Evolutionary conservation across 208 protist genomes (phyloP), one percentile per base, ranked within the genome.

Genomic region (Trypanosomatidae sp.): DNA sequence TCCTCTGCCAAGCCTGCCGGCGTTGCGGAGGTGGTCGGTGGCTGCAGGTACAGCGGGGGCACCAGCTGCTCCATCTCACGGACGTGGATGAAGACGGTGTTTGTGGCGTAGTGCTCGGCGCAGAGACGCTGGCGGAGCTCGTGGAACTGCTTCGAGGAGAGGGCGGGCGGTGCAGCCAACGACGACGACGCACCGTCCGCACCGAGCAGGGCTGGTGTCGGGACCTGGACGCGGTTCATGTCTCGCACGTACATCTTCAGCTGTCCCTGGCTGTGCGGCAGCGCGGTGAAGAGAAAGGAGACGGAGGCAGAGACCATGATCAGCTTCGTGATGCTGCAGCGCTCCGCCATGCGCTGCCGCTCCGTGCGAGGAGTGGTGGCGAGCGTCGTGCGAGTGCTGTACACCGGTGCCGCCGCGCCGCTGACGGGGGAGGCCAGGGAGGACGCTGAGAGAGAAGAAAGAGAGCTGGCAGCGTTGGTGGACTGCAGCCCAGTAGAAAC

Each of bases 1-100:
- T 13, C 19, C 13, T 58, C 43, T 9, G 72, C 68, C 13, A 50
- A 9, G 39, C 17, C 19, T 8, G 62, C 52, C 41, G 22, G 76
- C 1, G 65, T 46, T 25, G 50, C 56, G 17, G 47, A 28, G 9
- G 39, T 19, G 9, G 70, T 36, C 17, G 60, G 39, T 3, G 49
- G 10, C 43, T 87, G 82, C 8, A 96, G 75, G 66, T 93, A 77
- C 19, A 69, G 69, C 59, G 91, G 91, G 2, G 91, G 89, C 19
- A 91, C 81, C 1, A 94, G 79, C 69, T 92, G 86, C 33, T 94
- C 88, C 86, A 96, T 91, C 47, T 94, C 88, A 1, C 91, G 87
- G 3, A 96, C 88, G 62, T 94, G 88, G 33, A 96, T 93, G 62
- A 80, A 90, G 1, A 94, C 73, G 10, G 79, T 66, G 76, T 96